phyloP scores from a whole-genome alignment of 345 rosid species.

The Adansonia digitata region DNA sequence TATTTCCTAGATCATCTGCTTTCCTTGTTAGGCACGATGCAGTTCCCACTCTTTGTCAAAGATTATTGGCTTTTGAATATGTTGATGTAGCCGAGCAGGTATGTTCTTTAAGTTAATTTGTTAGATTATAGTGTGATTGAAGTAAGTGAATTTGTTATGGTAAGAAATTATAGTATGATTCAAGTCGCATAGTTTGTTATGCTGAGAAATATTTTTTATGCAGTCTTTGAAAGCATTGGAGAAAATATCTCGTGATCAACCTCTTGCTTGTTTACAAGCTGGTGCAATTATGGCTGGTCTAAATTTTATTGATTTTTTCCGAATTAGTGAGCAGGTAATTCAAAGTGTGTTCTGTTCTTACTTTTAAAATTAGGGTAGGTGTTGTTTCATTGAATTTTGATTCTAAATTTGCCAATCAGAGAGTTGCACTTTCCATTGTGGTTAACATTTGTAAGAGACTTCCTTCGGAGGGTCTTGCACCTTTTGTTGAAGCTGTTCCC shows the following conservation, averaged over 20 bases:
- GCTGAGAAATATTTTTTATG: conserved; percentile 7
- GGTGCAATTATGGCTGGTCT: conserved; percentile 92
- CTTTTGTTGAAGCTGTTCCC: conserved; percentile 79
- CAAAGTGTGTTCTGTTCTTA: not conserved
- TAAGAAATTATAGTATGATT: conserved; percentile 6
- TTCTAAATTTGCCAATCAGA: conserved; percentile 37
- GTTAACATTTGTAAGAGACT: conserved; percentile 85
- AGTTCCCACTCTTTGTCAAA: conserved; percentile 75
- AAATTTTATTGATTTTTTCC: conserved; percentile 72
- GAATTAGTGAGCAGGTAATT: conserved; percentile 79
- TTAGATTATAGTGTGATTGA: conserved; percentile 4
- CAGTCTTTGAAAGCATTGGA: conserved; percentile 99
- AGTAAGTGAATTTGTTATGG: not conserved
- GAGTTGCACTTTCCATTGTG: conserved; percentile 87
- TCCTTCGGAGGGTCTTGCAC: conserved; percentile 54
- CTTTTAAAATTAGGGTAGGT: not conserved
- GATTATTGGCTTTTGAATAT: conserved; percentile 69
- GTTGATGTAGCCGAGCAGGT: conserved; percentile 98
- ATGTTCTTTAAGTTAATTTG: not conserved
- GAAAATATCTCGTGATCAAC: conserved; percentile 87
- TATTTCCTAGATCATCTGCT: conserved; percentile 67
- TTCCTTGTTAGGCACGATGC: conserved; percentile 77
- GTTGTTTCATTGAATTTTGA: not conserved
- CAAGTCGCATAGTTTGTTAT: not conserved
- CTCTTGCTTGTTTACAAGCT: conserved; percentile 76